Percentiles rank a stretch among this genome's conserved stretches.
Conservation (phyloP, 179 eudicot species). For the Corrigiola litoralis region DNA sequence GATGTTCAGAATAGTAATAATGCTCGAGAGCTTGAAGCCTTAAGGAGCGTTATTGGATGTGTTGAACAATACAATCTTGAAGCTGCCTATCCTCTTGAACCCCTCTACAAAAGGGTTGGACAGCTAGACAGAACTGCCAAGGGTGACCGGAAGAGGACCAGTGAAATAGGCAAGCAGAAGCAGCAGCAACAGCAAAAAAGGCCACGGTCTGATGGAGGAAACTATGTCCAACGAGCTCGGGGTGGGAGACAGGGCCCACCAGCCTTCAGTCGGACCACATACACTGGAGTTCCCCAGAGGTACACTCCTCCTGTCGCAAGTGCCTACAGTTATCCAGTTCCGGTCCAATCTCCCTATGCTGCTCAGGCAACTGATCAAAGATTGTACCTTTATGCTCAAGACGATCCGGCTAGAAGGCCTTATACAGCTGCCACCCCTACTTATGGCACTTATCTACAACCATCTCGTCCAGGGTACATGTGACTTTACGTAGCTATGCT, state of each 20-base stretch:
- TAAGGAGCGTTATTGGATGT: slow-evolving; percentile 44
- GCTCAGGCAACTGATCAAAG: slow-evolving; percentile 29
- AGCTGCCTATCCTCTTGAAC: slow-evolving; percentile 50
- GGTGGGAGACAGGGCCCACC: slow-evolving; percentile 35
- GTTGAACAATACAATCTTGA: slow-evolving; percentile 51
- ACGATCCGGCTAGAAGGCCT: slow-evolving; percentile 18
- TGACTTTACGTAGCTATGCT: slow-evolving; percentile 16
- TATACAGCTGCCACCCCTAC: slow-evolving; percentile 26
- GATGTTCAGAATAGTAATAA: slow-evolving; percentile 37
- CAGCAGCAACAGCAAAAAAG: slow-evolving; percentile 28
- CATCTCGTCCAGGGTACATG: slow-evolving; percentile 34
- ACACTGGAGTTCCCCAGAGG: slow-evolving; percentile 20
- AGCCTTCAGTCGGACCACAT: slow-evolving; percentile 9
- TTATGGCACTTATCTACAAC: slow-evolving; percentile 29
- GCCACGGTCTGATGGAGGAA: slow-evolving; percentile 37
- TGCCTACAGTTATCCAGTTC: slow-evolving; percentile 27
- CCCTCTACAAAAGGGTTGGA: slow-evolving; percentile 44
- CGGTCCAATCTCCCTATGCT: slow-evolving; percentile 32
- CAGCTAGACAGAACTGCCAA: slow-evolving; percentile 50
- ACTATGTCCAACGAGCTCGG: slow-evolving; percentile 26
- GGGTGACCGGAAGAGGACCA: slow-evolving; percentile 39
- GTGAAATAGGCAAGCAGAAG: slow-evolving; percentile 27
- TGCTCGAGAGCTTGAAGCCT: slow-evolving; percentile 53
- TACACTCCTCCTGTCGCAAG: slow-evolving; percentile 26
- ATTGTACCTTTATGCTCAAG: slow-evolving; percentile 36